Percentiles rank a stretch among this genome's conserved stretches.
These are phyloP conservation scores for Clarireedia paspali DNA, from an alignment of 2,329 filamentous ascomycete species.

Conservation along the genomic window DNA sequence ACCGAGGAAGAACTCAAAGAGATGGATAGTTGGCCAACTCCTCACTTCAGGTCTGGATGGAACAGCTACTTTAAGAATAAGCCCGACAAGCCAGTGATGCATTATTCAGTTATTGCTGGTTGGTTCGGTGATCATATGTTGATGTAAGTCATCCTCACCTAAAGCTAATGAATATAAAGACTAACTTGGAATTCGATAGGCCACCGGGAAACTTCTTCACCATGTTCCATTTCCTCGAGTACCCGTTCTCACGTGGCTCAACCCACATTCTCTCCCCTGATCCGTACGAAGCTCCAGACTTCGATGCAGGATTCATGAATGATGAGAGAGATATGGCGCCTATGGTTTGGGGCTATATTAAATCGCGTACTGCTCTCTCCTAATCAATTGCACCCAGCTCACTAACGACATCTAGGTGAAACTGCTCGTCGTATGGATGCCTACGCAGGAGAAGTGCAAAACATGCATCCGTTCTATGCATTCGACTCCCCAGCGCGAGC, in stretches of 20 bases:
- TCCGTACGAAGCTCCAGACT: slow-evolving; percentile 68
- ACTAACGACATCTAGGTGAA: slow-evolving; percentile 50
- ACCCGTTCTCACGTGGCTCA: slow-evolving; percentile 53
- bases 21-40: slow-evolving; percentile 58
- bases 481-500: slow-evolving; percentile 63
- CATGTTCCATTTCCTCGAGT: slow-evolving; percentile 46
- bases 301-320: slow-evolving; percentile 79
- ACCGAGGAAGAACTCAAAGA: slow-evolving; percentile 46
- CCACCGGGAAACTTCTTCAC: slow-evolving; percentile 46
- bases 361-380: slow-evolving; percentile 49
- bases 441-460: slow-evolving; percentile 40
- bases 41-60: slow-evolving; percentile 68
- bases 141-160: slow-evolving; percentile 48
- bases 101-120: slow-evolving; percentile 69
- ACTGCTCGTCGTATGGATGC: slow-evolving; percentile 47
- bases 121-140: slow-evolving; percentile 53
- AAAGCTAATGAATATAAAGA: slow-evolving; percentile 11
- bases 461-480: slow-evolving; percentile 63
- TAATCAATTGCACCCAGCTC: slow-evolving; percentile 44
- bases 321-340: slow-evolving; percentile 78
- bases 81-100: slow-evolving; percentile 81
- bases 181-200: slow-evolving; percentile 31
- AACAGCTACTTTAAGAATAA: slow-evolving; percentile 79
- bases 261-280: slow-evolving; percentile 52
- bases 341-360: slow-evolving; percentile 62